These are phyloP conservation scores for Fomitopsis schrenkii DNA, from an alignment of 1,284 basidiomycete species.

Conservation along the genomic window DNA sequence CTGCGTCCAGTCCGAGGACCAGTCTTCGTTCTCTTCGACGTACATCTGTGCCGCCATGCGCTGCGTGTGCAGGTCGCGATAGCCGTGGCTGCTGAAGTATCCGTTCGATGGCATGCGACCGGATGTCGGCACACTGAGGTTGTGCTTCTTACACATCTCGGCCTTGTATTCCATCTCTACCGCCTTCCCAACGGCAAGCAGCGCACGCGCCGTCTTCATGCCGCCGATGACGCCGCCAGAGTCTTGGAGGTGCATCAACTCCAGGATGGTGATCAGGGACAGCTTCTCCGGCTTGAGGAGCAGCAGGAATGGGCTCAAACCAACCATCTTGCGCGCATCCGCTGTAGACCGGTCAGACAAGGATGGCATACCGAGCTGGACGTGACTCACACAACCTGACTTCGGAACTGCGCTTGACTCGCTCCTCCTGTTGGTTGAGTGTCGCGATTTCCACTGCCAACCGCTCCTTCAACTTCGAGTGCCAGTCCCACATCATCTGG, in stretches of 20 bases:
- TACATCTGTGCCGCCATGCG: constrained; percentile 63
- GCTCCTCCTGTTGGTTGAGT: constrained; percentile 40
- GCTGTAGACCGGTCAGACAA: neutral
- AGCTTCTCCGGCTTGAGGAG: constrained; percentile 78
- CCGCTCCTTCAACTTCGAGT: constrained; percentile 54
- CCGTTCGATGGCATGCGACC: constrained; percentile 36
- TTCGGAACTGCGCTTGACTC: constrained; percentile 13
- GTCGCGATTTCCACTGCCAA: constrained; percentile 54
- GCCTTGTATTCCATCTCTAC: constrained; percentile 89
- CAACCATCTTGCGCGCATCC: constrained; percentile 9
- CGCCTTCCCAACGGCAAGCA: constrained; percentile 81
- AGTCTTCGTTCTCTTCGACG: constrained; percentile 57
- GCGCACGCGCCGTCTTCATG: constrained; percentile 87
- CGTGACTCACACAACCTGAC: neutral
- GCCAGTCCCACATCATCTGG: constrained; percentile 88
- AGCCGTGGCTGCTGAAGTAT: constrained; percentile 57
- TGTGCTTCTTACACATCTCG: constrained; percentile 69
- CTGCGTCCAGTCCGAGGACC: constrained; percentile 86
- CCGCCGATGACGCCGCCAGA: constrained; percentile 78
- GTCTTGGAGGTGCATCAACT: constrained; percentile 83
- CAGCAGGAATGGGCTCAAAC: constrained; percentile 63
- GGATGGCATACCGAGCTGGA: no score
- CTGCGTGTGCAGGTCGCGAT: constrained; percentile 51
- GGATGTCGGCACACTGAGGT: constrained; percentile 48
- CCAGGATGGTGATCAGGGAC: constrained; percentile 87